Conservation (phyloP, 164 flowering plant genomes). For the Sextonia rubra region DNA sequence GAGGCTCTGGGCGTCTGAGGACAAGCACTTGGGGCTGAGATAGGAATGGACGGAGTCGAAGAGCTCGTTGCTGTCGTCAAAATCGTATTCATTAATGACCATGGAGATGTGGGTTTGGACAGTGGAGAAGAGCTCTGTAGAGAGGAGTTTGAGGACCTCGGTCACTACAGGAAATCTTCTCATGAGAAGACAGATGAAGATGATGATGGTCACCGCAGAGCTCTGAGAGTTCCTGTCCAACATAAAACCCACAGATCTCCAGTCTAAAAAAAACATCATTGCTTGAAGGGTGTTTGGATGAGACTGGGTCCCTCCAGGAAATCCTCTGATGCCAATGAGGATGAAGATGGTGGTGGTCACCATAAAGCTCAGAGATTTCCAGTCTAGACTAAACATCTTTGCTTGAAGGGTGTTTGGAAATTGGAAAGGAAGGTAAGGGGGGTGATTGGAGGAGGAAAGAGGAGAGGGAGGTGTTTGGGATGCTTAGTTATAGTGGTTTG, state of each 20-base stretch:
- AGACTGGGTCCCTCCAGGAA: too few species aligned
- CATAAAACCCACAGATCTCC: too few species aligned
- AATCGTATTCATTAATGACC: constrained; percentile 25
- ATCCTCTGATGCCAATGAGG: too few species aligned
- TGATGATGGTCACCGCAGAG: constrained; percentile 22
- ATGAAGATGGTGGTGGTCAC: too few species aligned
- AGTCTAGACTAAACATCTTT: too few species aligned
- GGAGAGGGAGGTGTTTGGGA: neutral
- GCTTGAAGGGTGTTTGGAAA: neutral
- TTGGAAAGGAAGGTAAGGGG: too few species aligned
- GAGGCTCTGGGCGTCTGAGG: constrained; percentile 18
- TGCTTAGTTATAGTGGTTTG: too few species aligned
- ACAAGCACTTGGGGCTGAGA: constrained; percentile 23
- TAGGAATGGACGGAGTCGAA: constrained; percentile 24
- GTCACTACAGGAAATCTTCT: constrained; percentile 21
- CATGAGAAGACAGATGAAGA: constrained; percentile 21
- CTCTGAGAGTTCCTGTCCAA: constrained; percentile 30
- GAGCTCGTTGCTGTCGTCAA: constrained; percentile 21
- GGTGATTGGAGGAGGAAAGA: too few species aligned
- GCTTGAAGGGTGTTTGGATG: too few species aligned
- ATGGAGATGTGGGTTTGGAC: constrained; percentile 16
- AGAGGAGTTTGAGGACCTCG: constrained; percentile 13
- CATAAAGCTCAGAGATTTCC: too few species aligned
- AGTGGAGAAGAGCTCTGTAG: constrained; percentile 9
- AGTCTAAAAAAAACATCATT: too few species aligned